phyloP scores from a whole-genome alignment of 1,139 yeast genomes.

The Diutina neorugosa region DNA sequence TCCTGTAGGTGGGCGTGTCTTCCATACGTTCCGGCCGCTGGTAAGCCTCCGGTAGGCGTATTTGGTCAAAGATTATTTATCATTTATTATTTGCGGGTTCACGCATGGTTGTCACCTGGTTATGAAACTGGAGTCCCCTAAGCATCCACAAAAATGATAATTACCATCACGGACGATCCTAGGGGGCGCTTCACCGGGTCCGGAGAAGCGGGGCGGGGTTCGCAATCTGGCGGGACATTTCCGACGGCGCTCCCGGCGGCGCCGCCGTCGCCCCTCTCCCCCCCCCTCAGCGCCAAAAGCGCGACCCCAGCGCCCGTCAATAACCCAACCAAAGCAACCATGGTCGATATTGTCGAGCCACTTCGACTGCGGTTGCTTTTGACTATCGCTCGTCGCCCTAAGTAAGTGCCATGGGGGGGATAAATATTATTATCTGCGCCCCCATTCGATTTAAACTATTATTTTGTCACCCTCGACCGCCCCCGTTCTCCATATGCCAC shows the following conservation, averaged over 20 bases:
- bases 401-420: no score
- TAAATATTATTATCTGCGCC: background rate
- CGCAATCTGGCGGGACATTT: background rate
- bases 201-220: background rate
- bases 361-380: no score
- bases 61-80: background rate
- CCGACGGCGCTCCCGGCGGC: background rate
- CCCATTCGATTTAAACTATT: background rate
- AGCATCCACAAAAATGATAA: background rate
- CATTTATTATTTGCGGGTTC: no score
- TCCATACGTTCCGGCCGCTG: background rate
- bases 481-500: background rate
- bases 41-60: background rate
- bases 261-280: no score
- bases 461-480: background rate
- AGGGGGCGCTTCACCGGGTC: background rate
- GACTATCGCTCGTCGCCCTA: no score
- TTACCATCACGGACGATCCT: background rate
- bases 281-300: no score
- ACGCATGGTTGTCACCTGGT: background rate
- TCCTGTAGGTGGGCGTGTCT: background rate
- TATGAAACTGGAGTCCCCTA: background rate
- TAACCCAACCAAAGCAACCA: no score
- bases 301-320: no score
- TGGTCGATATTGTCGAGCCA: no score